phyloP scores from a whole-genome alignment of 2,329 filamentous ascomycete species.

The Aureobasidium namibiae region DNA sequence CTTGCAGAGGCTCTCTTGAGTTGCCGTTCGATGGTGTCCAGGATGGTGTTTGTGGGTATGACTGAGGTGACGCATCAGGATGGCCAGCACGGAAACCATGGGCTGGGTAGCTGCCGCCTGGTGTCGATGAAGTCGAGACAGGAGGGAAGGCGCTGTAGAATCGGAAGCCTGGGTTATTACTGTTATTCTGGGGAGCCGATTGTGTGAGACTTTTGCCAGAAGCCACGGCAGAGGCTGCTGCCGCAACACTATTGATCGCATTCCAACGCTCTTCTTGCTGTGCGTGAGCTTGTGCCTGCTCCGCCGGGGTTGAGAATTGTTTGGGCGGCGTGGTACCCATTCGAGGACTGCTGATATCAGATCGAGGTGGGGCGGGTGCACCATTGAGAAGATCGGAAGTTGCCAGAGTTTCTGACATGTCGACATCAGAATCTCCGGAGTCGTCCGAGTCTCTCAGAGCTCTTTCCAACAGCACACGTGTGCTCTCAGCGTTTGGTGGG shows the following conservation, averaged over 20 bases:
- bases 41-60: conserved; percentile 5
- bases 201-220: conserved; percentile 16
- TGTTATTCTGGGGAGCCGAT: conserved; percentile 4
- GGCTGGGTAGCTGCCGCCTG: background rate
- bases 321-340: conserved; percentile 19
- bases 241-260: conserved; percentile 30
- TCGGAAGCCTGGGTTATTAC: conserved; percentile 1
- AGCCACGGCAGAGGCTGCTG: conserved; percentile 19
- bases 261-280: conserved; percentile 30
- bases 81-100: conserved; percentile 7
- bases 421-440: conserved; percentile 29
- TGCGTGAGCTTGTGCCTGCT: conserved; percentile 14
- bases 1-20: background rate
- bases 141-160: conserved; percentile 3
- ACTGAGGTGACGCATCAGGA: conserved; percentile 1
- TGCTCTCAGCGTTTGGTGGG: conserved; percentile 36
- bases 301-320: conserved; percentile 14
- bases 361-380: conserved; percentile 19
- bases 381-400: background rate
- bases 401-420: conserved; percentile 25
- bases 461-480: conserved; percentile 33
- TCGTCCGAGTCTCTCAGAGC: conserved; percentile 27
- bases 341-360: conserved; percentile 23
- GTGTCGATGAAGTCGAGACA: background rate
- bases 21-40: background rate